These are phyloP conservation scores for Penicillium egyptiacum DNA, from an alignment of 495 filamentous ascomycete species.

Conservation along the genomic window DNA sequence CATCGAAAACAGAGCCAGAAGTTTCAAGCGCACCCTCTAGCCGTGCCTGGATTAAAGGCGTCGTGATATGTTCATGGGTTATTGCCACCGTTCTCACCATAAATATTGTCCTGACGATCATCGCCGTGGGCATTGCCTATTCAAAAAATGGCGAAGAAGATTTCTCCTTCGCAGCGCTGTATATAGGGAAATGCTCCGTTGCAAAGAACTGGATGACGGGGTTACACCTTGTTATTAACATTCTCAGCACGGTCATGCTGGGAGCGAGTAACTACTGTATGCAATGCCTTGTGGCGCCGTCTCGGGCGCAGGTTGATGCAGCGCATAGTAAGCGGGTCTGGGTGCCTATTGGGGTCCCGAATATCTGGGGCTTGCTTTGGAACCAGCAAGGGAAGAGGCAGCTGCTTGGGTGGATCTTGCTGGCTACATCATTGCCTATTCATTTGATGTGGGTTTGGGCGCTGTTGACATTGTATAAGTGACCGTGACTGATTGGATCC, in stretches of 20 bases:
- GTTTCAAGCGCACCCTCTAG: too few species aligned
- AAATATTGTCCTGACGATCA: not conserved
- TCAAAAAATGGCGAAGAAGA: not conserved
- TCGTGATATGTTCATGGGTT: not conserved
- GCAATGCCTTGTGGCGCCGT: slow-evolving; percentile 3
- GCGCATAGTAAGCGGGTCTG: not conserved
- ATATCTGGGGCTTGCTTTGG: not conserved
- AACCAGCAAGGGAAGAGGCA: not conserved
- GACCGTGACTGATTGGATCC: not conserved
- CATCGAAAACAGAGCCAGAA: too few species aligned
- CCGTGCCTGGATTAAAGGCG: not conserved
- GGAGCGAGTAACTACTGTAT: slow-evolving; percentile 10
- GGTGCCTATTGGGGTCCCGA: slow-evolving; percentile 3
- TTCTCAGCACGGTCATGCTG: not conserved
- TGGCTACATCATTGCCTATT: not conserved
- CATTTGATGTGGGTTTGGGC: not conserved
- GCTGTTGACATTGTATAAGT: not conserved
- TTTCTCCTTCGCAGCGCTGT: not conserved
- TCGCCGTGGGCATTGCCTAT: not conserved
- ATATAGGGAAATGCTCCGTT: not conserved
- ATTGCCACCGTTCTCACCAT: not conserved
- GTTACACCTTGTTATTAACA: not conserved
- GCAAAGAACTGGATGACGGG: not conserved
- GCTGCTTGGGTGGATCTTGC: not conserved
- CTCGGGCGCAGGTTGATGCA: not conserved